Evolutionary conservation across 768 basidiomycete genomes (phyloP).

Genomic region (Steccherinum ochraceum): DNA sequence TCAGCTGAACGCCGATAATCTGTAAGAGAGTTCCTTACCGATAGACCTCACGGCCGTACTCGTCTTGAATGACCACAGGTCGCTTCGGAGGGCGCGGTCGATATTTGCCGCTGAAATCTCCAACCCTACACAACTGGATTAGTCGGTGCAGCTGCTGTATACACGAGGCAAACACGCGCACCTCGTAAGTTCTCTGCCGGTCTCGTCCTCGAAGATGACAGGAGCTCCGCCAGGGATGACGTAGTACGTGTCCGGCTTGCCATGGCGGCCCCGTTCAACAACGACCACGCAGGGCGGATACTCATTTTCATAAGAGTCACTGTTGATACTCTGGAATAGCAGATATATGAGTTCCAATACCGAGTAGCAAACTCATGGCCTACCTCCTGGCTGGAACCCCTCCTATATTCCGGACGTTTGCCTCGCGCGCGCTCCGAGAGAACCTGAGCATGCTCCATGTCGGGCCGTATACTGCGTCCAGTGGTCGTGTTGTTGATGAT

Average conservation of each 20-base stretch:
- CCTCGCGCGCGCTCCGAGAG: conserved; percentile 1
- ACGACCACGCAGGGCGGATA: conserved; percentile 24
- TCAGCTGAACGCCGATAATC: too few species aligned
- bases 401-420: conserved; percentile 1
- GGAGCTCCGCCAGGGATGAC: conserved; percentile 60
- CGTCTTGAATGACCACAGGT: conserved; percentile 43
- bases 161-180: conserved; percentile 17
- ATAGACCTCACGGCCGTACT: conserved; percentile 51
- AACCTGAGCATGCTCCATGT: conserved; percentile 10
- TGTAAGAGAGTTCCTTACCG: conserved; percentile 31
- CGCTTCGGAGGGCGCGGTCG: conserved; percentile 13
- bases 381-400: neutral
- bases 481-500: conserved; percentile 13
- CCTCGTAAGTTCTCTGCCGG: conserved; percentile 61
- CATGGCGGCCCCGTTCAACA: conserved; percentile 21
- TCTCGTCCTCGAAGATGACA: conserved; percentile 62
- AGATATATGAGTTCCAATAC: neutral
- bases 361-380: neutral
- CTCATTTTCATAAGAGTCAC: conserved; percentile 8
- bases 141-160: neutral
- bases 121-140: conserved; percentile 40
- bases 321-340: neutral
- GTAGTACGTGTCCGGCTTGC: conserved; percentile 36
- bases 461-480: conserved; percentile 16
- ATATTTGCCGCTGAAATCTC: conserved; percentile 37